Percentiles rank a stretch among this genome's conserved stretches.
Conservation (phyloP, 73 alveolate species). For the Tetrahymena elliotti region DNA sequence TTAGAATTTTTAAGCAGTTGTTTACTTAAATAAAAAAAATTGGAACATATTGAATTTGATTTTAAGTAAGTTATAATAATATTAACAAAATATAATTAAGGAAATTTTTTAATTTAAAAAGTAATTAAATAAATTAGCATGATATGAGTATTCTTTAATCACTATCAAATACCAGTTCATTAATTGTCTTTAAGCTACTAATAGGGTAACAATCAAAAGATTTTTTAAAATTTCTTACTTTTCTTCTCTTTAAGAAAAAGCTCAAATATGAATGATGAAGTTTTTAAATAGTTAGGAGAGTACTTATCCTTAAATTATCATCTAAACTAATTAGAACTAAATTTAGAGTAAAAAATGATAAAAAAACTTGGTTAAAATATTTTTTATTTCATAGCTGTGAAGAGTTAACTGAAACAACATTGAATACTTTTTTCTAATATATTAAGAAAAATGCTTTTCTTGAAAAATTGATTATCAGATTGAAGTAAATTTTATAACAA, state of each 20-base stretch:
- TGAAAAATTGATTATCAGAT: not conserved
- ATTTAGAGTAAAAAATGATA: not conserved
- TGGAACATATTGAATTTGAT: not conserved
- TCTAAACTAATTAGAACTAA: not conserved
- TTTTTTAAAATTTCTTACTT: too few relatives aligned
- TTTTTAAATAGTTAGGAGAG: not conserved
- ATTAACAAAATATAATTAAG: too few relatives aligned
- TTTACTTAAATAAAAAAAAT: not conserved
- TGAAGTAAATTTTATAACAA: not conserved
- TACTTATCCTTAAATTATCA: not conserved
- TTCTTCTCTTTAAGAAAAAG: not conserved
- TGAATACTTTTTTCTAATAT: not conserved
- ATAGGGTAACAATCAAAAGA: not conserved
- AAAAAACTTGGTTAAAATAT: too few relatives aligned
- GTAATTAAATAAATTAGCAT: not conserved
- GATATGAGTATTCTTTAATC: not conserved
- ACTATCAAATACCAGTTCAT: not conserved
- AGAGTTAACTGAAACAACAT: not conserved
- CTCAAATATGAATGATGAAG: not conserved
- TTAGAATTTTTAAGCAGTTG: not conserved
- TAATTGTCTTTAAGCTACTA: not conserved
- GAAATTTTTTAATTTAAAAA: too few relatives aligned
- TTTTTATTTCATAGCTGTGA: not conserved
- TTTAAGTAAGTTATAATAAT: not conserved
- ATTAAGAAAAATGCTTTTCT: not conserved